These are phyloP conservation scores for Xylaria sp. DNA, from an alignment of 2,329 filamentous ascomycete genomes.

Conservation along the genomic window DNA sequence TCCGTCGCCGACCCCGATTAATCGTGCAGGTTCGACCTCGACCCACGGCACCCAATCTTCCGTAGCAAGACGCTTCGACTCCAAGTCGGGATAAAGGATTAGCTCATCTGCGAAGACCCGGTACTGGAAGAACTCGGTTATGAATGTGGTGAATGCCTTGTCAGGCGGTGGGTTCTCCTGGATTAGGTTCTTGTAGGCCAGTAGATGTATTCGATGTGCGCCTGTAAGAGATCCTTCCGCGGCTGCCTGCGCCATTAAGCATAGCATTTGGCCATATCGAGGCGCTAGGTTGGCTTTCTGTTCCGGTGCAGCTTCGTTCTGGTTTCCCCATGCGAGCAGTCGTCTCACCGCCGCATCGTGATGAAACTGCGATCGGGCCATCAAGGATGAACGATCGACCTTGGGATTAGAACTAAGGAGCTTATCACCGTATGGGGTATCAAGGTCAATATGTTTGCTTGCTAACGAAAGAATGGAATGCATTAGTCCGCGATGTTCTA, in stretches of 20 bases:
- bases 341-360: constrained; percentile 65
- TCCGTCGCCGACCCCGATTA: constrained; percentile 85
- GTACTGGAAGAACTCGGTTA: constrained; percentile 86
- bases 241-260: constrained; percentile 67
- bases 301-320: constrained; percentile 55
- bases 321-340: constrained; percentile 58
- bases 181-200: constrained; percentile 80
- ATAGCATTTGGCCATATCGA: constrained; percentile 72
- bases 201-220: constrained; percentile 82
- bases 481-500: constrained; percentile 84
- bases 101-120: constrained; percentile 76
- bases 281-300: constrained; percentile 63
- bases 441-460: constrained; percentile 77
- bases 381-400: constrained; percentile 60
- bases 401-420: constrained; percentile 62
- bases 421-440: constrained; percentile 66
- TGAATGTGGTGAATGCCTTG: constrained; percentile 71
- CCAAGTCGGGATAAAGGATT: constrained; percentile 60
- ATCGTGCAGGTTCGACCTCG: constrained; percentile 61
- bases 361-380: constrained; percentile 65
- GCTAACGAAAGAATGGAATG: constrained; percentile 88
- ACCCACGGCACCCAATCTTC: constrained; percentile 58
- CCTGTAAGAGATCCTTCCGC: constrained; percentile 69
- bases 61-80: constrained; percentile 53
- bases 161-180: constrained; percentile 69